These are phyloP conservation scores for Fomitopsis palustris DNA, from an alignment of 1,284 basidiomycete species.

Conservation along the genomic window DNA sequence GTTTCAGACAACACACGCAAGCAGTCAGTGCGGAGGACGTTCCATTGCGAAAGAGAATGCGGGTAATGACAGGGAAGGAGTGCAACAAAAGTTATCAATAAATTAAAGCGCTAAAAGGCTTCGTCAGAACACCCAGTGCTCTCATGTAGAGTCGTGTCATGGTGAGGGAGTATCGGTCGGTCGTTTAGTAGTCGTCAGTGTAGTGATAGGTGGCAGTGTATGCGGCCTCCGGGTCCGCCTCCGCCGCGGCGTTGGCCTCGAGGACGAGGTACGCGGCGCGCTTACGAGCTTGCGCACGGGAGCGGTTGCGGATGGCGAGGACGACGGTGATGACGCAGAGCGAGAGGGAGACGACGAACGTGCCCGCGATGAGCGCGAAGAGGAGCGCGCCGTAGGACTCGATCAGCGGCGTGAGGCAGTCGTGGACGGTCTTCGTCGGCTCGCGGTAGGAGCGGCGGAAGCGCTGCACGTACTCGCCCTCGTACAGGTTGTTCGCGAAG, in stretches of 20 bases:
- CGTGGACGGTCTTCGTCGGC: slow-evolving; percentile 4
- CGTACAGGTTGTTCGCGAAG: background rate
- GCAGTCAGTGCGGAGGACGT: background rate
- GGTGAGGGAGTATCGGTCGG: background rate
- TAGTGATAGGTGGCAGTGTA: slow-evolving; percentile 1
- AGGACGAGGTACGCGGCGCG: slow-evolving; percentile 4
- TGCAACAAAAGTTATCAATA: background rate
- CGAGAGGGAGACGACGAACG: slow-evolving; percentile 3
- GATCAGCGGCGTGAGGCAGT: slow-evolving; percentile 7
- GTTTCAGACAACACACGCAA: background rate
- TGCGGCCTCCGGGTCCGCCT: slow-evolving; percentile 8
- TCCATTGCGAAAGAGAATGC: background rate
- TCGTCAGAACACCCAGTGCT: slow-evolving; percentile 8
- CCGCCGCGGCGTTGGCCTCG: slow-evolving; percentile 5
- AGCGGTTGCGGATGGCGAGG: slow-evolving; percentile 4
- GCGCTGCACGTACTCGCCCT: background rate
- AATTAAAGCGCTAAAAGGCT: slow-evolving; percentile 1
- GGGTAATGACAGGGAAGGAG: background rate
- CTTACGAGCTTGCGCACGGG: background rate
- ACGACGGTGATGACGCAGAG: slow-evolving; percentile 6
- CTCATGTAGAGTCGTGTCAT: slow-evolving; percentile 1
- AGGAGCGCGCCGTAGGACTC: slow-evolving; percentile 10
- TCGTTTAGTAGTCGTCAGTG: slow-evolving; percentile 10
- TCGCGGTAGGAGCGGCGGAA: background rate
- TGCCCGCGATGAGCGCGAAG: slow-evolving; percentile 6